Evolutionary conservation across 2,329 filamentous ascomycete species (phyloP).

Genomic region (Cephalotrichum gorgonifer): DNA sequence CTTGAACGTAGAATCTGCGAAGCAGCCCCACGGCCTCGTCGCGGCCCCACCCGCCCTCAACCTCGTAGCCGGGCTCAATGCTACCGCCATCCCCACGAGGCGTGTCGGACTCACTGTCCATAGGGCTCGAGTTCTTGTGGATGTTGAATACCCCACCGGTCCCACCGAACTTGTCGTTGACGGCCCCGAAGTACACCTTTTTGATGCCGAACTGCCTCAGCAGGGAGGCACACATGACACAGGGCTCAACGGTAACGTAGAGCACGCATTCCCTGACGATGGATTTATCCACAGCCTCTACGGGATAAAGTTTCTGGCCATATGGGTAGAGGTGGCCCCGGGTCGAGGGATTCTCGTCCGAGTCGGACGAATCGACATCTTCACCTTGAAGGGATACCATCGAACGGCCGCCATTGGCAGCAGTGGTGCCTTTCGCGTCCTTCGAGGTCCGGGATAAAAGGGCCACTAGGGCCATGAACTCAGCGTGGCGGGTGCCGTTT

Average conservation of each 20-base stretch:
- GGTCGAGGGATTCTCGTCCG: conserved; percentile 41
- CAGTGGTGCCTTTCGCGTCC: conserved; percentile 15
- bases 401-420: neutral
- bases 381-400: neutral
- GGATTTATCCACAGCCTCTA: conserved; percentile 49
- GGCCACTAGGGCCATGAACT: conserved; percentile 74
- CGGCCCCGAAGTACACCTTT: conserved; percentile 87
- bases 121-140: conserved; percentile 33
- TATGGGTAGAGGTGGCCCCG: conserved; percentile 51
- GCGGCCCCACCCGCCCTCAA: conserved; percentile 77
- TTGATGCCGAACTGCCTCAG: conserved; percentile 80
- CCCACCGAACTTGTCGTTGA: conserved; percentile 94
- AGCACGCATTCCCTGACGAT: conserved; percentile 65
- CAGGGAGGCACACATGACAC: conserved; percentile 95
- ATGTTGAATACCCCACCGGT: conserved; percentile 88
- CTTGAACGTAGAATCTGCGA: conserved; percentile 92
- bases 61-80: conserved; percentile 69
- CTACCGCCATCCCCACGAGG: conserved; percentile 46
- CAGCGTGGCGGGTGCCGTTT: conserved; percentile 87
- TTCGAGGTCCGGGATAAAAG: conserved; percentile 27
- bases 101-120: conserved; percentile 7
- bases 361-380: conserved; percentile 20
- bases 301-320: conserved; percentile 46
- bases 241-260: conserved; percentile 97
- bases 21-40: conserved; percentile 90